phyloP scores from a whole-genome alignment of 176 grass and related monocot genomes.

The Zoysia pacifica region DNA sequence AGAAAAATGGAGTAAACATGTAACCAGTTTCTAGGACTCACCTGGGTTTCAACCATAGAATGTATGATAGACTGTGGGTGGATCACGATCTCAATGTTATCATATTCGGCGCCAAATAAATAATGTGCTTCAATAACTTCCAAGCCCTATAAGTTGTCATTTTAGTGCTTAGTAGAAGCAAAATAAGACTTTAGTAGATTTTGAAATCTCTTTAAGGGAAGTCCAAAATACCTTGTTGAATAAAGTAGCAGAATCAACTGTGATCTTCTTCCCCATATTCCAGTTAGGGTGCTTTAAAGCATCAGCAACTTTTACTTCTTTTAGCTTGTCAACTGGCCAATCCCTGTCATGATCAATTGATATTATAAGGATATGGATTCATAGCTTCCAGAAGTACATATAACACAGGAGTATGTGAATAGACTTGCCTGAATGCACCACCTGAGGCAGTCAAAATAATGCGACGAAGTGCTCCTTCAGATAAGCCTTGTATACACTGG shows the following conservation, averaged over 20 bases:
- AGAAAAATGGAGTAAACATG: background rate
- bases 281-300: constrained; percentile 98
- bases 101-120: constrained; percentile 89
- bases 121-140: constrained; percentile 99
- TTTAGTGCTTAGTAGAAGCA: constrained; percentile 32
- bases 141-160: constrained; percentile 59
- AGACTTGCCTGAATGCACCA: constrained; percentile 87
- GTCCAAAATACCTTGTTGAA: constrained; percentile 83
- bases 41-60: constrained; percentile 98
- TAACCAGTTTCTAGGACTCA: constrained; percentile 23
- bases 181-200: constrained; percentile 1
- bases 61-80: constrained; percentile 99
- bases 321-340: constrained; percentile 81
- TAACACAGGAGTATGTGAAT: constrained; percentile 10
- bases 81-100: constrained; percentile 94
- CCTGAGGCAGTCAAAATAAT: constrained; percentile 97
- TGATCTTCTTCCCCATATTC: constrained; percentile 99
- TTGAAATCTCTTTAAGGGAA: background rate
- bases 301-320: constrained; percentile 97
- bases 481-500: constrained; percentile 95
- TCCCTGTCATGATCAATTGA: constrained; percentile 54
- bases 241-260: constrained; percentile 96
- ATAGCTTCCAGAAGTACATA: constrained; percentile 25
- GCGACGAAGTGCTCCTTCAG: constrained; percentile 81
- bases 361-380: constrained; percentile 40